A percentile compares a stretch with the other conserved stretches of the same genome.
Conservation (phyloP, 441 rosid genomes). For the Jatropha podagrica region DNA sequence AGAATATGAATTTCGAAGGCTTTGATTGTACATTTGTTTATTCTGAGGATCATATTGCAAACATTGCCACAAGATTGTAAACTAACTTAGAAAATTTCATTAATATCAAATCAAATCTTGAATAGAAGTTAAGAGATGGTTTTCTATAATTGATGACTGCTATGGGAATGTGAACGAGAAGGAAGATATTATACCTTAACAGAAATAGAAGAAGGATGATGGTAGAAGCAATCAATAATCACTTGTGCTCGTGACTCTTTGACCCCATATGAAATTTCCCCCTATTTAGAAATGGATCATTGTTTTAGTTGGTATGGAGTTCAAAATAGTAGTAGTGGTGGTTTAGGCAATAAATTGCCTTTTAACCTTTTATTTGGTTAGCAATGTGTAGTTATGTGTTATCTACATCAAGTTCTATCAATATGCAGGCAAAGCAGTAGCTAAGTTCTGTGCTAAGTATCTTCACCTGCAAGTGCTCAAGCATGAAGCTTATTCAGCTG, state of each 20-base stretch:
- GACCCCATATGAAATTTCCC: constrained; percentile 8
- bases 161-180: neutral
- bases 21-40: neutral
- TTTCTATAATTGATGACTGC: neutral
- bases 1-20: neutral
- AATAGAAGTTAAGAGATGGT: neutral
- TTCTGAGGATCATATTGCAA: neutral
- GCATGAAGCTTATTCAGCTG: constrained; percentile 59
- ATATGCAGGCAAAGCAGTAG: constrained; percentile 74
- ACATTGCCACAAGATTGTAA: neutral
- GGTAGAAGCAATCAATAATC: neutral
- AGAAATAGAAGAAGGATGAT: neutral
- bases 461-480: constrained; percentile 81
- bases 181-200: neutral
- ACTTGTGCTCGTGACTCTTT: neutral
- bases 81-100: neutral
- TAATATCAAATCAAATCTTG: neutral
- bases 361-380: neutral
- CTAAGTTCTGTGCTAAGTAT: constrained; percentile 85
- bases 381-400: neutral
- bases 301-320: neutral
- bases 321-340: neutral
- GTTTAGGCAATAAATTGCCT: neutral
- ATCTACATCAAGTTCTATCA: constrained; percentile 6
- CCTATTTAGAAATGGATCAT: neutral